A percentile compares a stretch with the other conserved stretches of the same genome.
Conservation (phyloP, 2,329 filamentous ascomycete genomes). For the Dactylella cylindrospora region DNA sequence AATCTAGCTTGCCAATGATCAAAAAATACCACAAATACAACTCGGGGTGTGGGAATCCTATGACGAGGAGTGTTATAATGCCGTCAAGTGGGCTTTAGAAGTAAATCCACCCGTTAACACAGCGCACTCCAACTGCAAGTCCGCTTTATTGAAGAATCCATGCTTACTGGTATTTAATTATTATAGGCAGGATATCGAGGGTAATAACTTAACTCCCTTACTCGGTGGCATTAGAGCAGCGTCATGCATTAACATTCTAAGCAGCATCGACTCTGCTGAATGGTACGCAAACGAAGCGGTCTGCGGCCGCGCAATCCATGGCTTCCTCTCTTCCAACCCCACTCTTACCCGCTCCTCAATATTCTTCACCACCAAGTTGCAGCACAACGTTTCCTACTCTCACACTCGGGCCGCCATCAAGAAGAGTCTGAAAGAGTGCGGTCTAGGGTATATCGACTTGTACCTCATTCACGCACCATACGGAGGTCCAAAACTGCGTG, state of each 20-base stretch:
- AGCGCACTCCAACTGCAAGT: not conserved
- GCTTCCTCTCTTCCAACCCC: conserved; percentile 60
- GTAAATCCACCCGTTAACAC: conserved; percentile 49
- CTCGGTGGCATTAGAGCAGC: too few species aligned
- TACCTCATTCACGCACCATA: conserved; percentile 80
- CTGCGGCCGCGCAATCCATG: conserved; percentile 65
- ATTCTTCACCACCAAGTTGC: conserved; percentile 79
- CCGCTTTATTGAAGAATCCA: not conserved
- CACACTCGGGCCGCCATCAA: conserved; percentile 67
- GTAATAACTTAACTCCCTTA: not conserved
- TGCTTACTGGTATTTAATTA: not conserved
- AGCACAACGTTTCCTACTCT: conserved; percentile 68
- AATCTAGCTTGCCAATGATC: conserved; percentile 63
- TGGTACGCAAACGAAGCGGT: conserved; percentile 73
- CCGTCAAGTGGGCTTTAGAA: conserved; percentile 62
- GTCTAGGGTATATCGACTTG: conserved; percentile 73
- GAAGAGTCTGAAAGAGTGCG: conserved; percentile 64
- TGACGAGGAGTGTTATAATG: conserved; percentile 61
- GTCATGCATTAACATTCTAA: not conserved
- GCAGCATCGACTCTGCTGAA: conserved; percentile 61
- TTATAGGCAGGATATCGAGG: conserved; percentile 44
- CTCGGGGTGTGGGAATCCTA: conserved; percentile 73
- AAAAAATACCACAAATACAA: conserved; percentile 69
- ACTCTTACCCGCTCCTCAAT: conserved; percentile 67
- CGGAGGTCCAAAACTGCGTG: conserved; percentile 66